Percentiles rank a stretch among this genome's conserved stretches.
Conservation (phyloP, 768 basidiomycete species). For the Lentinula boryana region DNA sequence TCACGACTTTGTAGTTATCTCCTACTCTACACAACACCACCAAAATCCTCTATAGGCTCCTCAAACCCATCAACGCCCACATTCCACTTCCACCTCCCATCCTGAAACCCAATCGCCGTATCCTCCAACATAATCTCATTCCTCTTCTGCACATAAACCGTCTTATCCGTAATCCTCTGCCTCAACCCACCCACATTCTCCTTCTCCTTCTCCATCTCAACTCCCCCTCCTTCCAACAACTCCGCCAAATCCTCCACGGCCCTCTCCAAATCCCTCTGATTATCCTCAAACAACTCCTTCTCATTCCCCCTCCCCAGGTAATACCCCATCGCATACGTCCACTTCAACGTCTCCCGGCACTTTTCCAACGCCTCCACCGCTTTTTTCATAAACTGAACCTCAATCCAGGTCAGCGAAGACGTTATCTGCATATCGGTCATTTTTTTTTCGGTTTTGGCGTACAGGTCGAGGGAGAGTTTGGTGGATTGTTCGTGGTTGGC, state of each 20-base stretch:
- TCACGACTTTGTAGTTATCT: no score
- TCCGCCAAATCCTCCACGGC: constrained; percentile 96
- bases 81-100: constrained; percentile 86
- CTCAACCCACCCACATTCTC: constrained; percentile 77
- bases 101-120: constrained; percentile 84
- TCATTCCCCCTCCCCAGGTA: constrained; percentile 86
- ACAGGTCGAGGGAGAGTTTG: constrained; percentile 88
- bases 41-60: constrained; percentile 24
- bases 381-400: constrained; percentile 96
- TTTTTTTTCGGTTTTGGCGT: constrained; percentile 97
- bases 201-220: constrained; percentile 79
- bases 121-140: constrained; percentile 95
- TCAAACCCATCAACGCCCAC: constrained; percentile 66
- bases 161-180: constrained; percentile 94
- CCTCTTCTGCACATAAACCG: constrained; percentile 95
- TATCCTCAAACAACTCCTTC: constrained; percentile 96
- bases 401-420: constrained; percentile 93
- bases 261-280: constrained; percentile 91
- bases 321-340: constrained; percentile 99
- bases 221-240: constrained; percentile 81
- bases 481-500: constrained; percentile 99
- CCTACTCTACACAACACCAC: no score
- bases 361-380: constrained; percentile 89
- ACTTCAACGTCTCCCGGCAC: constrained; percentile 94
- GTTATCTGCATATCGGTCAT: constrained; percentile 99